Evolutionary conservation across 2,329 filamentous ascomycete species (phyloP).

Genomic region (Aspergillus sp.): DNA sequence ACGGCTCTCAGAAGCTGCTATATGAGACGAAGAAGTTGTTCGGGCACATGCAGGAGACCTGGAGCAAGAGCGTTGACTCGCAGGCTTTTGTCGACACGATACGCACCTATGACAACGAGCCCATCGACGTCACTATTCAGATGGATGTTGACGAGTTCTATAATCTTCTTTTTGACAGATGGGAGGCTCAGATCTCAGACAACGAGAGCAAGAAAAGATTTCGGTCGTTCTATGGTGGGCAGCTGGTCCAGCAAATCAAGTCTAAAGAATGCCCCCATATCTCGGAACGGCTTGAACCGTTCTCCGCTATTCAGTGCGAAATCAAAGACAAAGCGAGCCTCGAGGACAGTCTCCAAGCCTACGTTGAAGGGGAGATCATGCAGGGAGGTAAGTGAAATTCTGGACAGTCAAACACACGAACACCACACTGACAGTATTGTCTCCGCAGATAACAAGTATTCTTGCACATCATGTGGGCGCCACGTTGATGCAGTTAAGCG

Average conservation of each 20-base stretch:
- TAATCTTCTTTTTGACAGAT: constrained; percentile 86
- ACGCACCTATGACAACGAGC: constrained; percentile 76
- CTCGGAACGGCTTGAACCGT: constrained; percentile 84
- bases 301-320: constrained; percentile 92
- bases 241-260: constrained; percentile 90
- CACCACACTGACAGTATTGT: constrained; percentile 22
- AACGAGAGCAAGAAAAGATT: constrained; percentile 70
- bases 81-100: constrained; percentile 71
- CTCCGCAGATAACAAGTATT: constrained; percentile 85
- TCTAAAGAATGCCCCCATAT: constrained; percentile 93
- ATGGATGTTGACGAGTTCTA: constrained; percentile 99
- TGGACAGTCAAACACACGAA: not conserved
- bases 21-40: constrained; percentile 79
- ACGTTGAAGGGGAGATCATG: constrained; percentile 94
- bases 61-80: constrained; percentile 72
- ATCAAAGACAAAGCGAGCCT: constrained; percentile 88
- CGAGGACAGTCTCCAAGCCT: constrained; percentile 87
- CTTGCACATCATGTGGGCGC: constrained; percentile 83
- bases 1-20: constrained; percentile 67
- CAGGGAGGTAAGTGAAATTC: constrained; percentile 66
- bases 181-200: constrained; percentile 76
- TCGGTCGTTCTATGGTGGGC: constrained; percentile 84
- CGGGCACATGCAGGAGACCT: constrained; percentile 79
- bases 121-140: constrained; percentile 83
- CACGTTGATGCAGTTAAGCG: constrained; percentile 93